These are phyloP conservation scores for Ceratocystis albifundus DNA, from an alignment of 2,329 filamentous ascomycete species.

Conservation along the genomic window DNA sequence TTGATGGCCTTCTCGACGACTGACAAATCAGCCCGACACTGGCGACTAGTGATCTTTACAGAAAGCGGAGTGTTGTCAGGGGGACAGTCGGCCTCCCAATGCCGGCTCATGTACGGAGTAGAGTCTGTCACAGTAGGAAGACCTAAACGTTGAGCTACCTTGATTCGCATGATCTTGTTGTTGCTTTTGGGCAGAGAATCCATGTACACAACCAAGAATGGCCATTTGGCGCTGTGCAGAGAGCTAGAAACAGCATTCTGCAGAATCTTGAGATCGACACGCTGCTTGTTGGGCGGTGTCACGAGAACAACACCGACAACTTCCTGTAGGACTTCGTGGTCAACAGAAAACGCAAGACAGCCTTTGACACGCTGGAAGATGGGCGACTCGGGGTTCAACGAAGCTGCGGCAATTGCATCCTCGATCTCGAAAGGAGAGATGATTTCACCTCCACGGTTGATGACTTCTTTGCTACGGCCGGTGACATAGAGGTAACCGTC, in stretches of 20 bases:
- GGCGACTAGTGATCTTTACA: constrained; percentile 31
- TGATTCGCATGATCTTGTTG: constrained; percentile 47
- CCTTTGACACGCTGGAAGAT: constrained; percentile 39
- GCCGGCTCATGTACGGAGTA: constrained; percentile 35
- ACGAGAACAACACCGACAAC: constrained; percentile 44
- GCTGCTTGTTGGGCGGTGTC: constrained; percentile 34
- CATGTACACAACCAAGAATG: constrained; percentile 43
- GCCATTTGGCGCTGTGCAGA: constrained; percentile 44
- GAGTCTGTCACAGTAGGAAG: constrained; percentile 37
- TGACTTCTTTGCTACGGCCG: constrained; percentile 45
- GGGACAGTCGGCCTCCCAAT: constrained; percentile 41
- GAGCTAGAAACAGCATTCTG: constrained; percentile 38
- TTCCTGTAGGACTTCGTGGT: constrained; percentile 44
- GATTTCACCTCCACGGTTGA: constrained; percentile 47
- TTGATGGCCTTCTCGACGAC: constrained; percentile 27
- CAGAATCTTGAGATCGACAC: constrained; percentile 39
- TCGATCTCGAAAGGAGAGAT: constrained; percentile 50
- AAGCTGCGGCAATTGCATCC: constrained; percentile 41
- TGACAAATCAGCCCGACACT: constrained; percentile 30
- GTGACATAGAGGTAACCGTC: constrained; percentile 45
- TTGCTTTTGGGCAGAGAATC: constrained; percentile 43
- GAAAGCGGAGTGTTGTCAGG: constrained; percentile 37
- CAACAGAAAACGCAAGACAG: constrained; percentile 42
- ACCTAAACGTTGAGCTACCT: constrained; percentile 38
- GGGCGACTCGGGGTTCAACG: constrained; percentile 33